These are phyloP conservation scores for Talaromyces adpressus DNA, from an alignment of 495 filamentous ascomycete species.

Conservation along the genomic window DNA sequence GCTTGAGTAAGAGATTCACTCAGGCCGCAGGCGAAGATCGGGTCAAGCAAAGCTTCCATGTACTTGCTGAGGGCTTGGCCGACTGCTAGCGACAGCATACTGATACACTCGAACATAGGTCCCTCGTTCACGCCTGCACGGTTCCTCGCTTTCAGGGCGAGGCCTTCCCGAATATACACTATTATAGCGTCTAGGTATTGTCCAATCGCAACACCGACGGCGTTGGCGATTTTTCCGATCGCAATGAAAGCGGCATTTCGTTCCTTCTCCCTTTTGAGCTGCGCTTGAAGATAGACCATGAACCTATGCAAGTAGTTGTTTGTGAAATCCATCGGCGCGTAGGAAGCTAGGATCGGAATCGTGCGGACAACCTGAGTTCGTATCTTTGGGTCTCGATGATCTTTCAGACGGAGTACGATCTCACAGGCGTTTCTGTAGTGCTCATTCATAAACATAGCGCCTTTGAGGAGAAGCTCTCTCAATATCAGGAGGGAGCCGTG, in stretches of 20 bases:
- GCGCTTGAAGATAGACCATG: constrained; percentile 91
- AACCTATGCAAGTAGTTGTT: constrained; percentile 81
- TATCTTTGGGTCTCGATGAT: constrained; percentile 81
- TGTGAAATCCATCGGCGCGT: constrained; percentile 81
- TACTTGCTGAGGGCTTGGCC: constrained; percentile 96
- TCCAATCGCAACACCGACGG: constrained; percentile 86
- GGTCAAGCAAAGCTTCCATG: constrained; percentile 90
- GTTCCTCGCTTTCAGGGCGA: constrained; percentile 73
- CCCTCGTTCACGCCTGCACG: constrained; percentile 62
- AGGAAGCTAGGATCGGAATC: constrained; percentile 88
- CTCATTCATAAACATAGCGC: constrained; percentile 98
- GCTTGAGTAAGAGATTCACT: constrained; percentile 90
- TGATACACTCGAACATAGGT: constrained; percentile 98
- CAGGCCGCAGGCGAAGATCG: constrained; percentile 93
- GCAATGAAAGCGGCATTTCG: constrained; percentile 88
- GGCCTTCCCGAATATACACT: constrained; percentile 82
- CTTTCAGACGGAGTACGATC: constrained; percentile 80
- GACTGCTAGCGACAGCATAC: constrained; percentile 88
- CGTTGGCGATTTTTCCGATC: constrained; percentile 93
- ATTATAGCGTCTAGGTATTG: constrained; percentile 92
- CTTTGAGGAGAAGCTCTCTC: constrained; percentile 83
- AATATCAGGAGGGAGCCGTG: constrained; percentile 89
- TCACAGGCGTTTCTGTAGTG: constrained; percentile 84
- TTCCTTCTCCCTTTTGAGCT: constrained; percentile 94
- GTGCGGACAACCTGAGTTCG: constrained; percentile 79